Conservation (phyloP, 1,139 yeast species). For the Suhomyces anneliseae region DNA sequence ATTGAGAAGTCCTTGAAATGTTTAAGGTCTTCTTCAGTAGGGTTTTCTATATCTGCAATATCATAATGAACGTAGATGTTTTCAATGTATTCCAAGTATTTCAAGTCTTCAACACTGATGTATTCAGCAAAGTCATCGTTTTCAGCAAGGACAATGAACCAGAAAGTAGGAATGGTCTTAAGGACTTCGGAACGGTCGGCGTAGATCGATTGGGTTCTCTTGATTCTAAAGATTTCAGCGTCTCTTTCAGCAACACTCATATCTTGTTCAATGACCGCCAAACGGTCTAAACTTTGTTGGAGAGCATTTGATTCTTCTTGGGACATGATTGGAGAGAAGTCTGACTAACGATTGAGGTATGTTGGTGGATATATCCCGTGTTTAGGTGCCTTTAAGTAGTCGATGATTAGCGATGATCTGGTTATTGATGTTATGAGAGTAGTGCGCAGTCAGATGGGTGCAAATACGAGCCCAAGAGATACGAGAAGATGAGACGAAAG, state of each 20-base stretch:
- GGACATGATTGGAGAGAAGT: conserved; percentile 2
- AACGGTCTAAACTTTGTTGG: conserved; percentile 22
- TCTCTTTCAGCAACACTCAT: conserved; percentile 58
- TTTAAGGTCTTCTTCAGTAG: conserved; percentile 17
- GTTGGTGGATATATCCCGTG: not conserved
- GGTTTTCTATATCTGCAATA: conserved; percentile 23
- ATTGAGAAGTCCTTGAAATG: conserved; percentile 55
- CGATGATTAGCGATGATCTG: not conserved
- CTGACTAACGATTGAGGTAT: not conserved
- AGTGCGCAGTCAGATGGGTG: not conserved
- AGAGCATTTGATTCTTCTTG: conserved; percentile 9
- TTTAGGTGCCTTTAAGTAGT: too few relatives aligned
- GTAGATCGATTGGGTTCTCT: conserved; percentile 52
- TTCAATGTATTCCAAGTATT: conserved; percentile 58
- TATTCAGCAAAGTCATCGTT: conserved; percentile 76
- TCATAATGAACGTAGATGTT: conserved; percentile 57
- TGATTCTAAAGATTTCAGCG: conserved; percentile 50
- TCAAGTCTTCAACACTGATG: conserved; percentile 64
- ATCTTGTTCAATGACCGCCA: conserved; percentile 57
- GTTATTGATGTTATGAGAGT: not conserved
- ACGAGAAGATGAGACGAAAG: conserved; percentile 31
- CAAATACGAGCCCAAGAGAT: conserved; percentile 18
- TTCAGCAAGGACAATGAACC: conserved; percentile 76
- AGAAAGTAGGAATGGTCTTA: conserved; percentile 58
- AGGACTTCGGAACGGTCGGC: conserved; percentile 48